A percentile compares a stretch with the other conserved stretches of the same genome.
These are phyloP conservation scores for Geranium rotundifolium DNA, from an alignment of 345 rosid species.

Conservation along the genomic window DNA sequence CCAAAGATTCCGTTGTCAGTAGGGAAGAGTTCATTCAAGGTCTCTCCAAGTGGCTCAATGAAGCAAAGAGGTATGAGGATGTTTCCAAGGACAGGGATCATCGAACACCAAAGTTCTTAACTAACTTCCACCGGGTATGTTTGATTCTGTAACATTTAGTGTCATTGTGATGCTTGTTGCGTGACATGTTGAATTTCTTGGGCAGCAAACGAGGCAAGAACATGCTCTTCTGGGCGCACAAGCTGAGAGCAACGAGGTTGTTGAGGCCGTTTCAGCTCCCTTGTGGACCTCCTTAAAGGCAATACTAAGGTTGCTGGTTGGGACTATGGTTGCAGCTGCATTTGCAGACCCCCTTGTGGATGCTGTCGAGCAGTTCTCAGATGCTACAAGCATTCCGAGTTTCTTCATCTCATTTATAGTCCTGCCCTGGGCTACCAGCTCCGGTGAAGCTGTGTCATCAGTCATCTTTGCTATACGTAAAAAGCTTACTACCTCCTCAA, in stretches of 20 bases:
- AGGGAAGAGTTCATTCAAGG: constrained; percentile 23
- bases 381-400: constrained; percentile 84
- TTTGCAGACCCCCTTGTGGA: constrained; percentile 98
- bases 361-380: constrained; percentile 74
- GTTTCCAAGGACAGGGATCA: constrained; percentile 28
- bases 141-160: neutral
- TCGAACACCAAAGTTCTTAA: constrained; percentile 33
- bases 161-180: no score
- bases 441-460: constrained; percentile 92
- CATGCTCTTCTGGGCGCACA: constrained; percentile 47
- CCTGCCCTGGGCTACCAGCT: constrained; percentile 86
- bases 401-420: constrained; percentile 91
- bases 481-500: constrained; percentile 63
- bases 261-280: constrained; percentile 37
- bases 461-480: constrained; percentile 82
- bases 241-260: constrained; percentile 44
- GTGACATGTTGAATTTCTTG: no score
- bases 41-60: constrained; percentile 30
- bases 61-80: constrained; percentile 33
- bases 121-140: constrained; percentile 43
- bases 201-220: constrained; percentile 68
- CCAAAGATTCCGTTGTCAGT: constrained; percentile 15
- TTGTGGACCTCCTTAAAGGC: constrained; percentile 61
- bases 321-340: constrained; percentile 73
- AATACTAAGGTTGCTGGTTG: constrained; percentile 47